phyloP scores from a whole-genome alignment of 176 grass and related monocot genomes.

The Dactylis glomerata region DNA sequence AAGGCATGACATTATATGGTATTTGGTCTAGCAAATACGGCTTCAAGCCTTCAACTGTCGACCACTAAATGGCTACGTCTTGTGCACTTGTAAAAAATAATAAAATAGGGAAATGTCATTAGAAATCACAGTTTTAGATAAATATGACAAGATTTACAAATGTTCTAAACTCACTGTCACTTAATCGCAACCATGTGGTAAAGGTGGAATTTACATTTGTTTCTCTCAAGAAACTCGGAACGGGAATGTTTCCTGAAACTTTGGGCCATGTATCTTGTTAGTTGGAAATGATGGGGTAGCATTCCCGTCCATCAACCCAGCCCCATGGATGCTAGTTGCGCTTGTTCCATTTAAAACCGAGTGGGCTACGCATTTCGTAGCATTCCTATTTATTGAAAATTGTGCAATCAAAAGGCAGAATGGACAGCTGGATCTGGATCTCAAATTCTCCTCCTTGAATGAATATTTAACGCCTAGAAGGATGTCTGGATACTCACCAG shows the following conservation, averaged over 20 bases:
- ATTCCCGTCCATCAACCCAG: conserved; percentile 9
- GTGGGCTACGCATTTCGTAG: conserved; percentile 25
- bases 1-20: too few species aligned
- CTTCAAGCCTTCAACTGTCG: too few species aligned
- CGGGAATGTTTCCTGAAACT: not conserved
- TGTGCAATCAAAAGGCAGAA: not conserved
- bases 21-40: too few species aligned
- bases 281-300: conserved; percentile 9
- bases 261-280: not conserved
- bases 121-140: too few species aligned
- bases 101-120: too few species aligned
- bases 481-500: not conserved
- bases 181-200: not conserved
- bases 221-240: not conserved
- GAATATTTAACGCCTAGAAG: not conserved
- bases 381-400: conserved; percentile 30
- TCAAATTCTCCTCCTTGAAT: not conserved
- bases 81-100: too few species aligned
- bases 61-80: too few species aligned
- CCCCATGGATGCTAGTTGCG: conserved; percentile 18
- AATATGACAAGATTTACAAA: not conserved
- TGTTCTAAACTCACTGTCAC: not conserved
- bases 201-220: not conserved
- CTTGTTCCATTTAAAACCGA: conserved; percentile 21
- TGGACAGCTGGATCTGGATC: conserved; percentile 28